Percentiles rank a stretch among this genome's conserved stretches.
These are phyloP conservation scores for Spergularia marina DNA, from an alignment of 148 eudicot species.

Conservation along the genomic window DNA sequence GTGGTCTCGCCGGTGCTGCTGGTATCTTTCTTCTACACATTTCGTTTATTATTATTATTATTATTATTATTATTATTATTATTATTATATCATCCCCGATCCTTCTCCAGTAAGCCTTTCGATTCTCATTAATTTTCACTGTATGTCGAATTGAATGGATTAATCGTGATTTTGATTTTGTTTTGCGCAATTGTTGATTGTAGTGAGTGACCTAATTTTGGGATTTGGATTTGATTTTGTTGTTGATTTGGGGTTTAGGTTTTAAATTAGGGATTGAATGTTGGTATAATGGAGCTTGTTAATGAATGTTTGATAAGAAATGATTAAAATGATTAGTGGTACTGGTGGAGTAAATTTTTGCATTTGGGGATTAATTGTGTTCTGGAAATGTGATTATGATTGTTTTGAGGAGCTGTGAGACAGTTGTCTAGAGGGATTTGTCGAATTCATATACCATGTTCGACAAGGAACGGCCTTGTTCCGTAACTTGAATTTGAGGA, in stretches of 20 bases:
- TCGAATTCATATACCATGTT: no score
- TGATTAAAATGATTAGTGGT: not conserved
- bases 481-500: no score
- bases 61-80: no score
- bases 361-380: not conserved
- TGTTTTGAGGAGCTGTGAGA: not conserved
- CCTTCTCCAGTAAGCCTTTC: not conserved
- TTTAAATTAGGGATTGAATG: not conserved
- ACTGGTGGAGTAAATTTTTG: not conserved
- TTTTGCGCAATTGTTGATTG: not conserved
- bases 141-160: not conserved
- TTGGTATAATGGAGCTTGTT: not conserved
- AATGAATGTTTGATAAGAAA: not conserved
- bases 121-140: not conserved
- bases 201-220: not conserved
- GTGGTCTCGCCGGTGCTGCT: constrained; percentile 64
- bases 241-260: not conserved
- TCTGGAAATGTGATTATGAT: not conserved
- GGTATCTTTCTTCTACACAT: constrained; percentile 26
- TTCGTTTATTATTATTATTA: no score
- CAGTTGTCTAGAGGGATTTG: no score
- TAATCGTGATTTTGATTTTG: not conserved
- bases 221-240: not conserved
- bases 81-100: not conserved
- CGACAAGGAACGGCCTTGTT: no score